phyloP scores from a whole-genome alignment of 352 stramenopile genomes.

The Albugo laibachii region DNA sequence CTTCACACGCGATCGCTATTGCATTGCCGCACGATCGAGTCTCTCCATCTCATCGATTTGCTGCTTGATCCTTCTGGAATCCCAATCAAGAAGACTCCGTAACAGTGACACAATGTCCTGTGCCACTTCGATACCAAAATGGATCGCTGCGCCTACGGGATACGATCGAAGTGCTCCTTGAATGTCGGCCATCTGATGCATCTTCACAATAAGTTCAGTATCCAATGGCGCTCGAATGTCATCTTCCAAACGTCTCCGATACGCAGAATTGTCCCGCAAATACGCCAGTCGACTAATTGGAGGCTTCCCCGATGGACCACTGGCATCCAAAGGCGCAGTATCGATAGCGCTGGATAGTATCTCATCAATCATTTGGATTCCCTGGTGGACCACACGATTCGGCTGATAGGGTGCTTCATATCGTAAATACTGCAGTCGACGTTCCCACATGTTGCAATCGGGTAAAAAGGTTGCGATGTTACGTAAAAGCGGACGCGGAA shows the following conservation, averaged over 20 bases:
- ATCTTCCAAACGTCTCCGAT: slow-evolving; percentile 32
- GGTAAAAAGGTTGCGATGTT: slow-evolving; percentile 62
- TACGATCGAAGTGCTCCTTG: slow-evolving; percentile 56
- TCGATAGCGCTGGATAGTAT: slow-evolving; percentile 35
- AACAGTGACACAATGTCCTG: slow-evolving; percentile 59
- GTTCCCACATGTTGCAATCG: slow-evolving; percentile 55
- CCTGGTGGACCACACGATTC: slow-evolving; percentile 60
- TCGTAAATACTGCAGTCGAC: slow-evolving; percentile 54
- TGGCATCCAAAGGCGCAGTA: slow-evolving; percentile 13
- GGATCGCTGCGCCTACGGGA: slow-evolving; percentile 29
- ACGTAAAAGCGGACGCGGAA: slow-evolving; percentile 60
- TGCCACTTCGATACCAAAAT: slow-evolving; percentile 59
- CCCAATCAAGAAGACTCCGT: slow-evolving; percentile 43
- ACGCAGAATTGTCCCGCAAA: slow-evolving; percentile 44
- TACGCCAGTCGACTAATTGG: slow-evolving; percentile 35
- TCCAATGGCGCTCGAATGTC: slow-evolving; percentile 26
- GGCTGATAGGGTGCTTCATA: slow-evolving; percentile 52
- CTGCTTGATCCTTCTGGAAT: slow-evolving; percentile 3
- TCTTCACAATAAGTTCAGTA: slow-evolving; percentile 26
- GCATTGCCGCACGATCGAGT: no score
- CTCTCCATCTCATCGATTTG: no score
- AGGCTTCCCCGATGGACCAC: slow-evolving; percentile 24
- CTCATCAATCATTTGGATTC: slow-evolving; percentile 64
- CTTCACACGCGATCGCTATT: no score
- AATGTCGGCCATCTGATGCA: slow-evolving; percentile 59